These are phyloP conservation scores for Colletotrichum gloeosporioides DNA, from an alignment of 2,329 filamentous ascomycete species.

Conservation along the genomic window DNA sequence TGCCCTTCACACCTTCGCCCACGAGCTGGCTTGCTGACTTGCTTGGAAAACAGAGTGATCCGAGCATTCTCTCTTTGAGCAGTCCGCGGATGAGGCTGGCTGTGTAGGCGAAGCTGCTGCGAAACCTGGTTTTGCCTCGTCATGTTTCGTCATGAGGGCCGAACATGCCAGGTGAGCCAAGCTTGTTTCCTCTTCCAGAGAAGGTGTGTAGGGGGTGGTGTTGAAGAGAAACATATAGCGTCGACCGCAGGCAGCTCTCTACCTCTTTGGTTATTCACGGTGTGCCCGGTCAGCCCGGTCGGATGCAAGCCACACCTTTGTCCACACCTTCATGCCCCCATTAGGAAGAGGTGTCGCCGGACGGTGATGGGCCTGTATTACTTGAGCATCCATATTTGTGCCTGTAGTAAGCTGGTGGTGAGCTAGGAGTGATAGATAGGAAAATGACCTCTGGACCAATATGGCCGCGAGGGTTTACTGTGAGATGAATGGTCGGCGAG, in stretches of 20 bases:
- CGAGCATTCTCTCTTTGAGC: not conserved
- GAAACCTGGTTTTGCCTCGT: not conserved
- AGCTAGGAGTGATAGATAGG: not conserved
- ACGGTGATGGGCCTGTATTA: not conserved
- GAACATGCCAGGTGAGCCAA: not conserved
- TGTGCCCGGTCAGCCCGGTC: slow-evolving; percentile 7
- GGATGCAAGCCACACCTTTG: not conserved
- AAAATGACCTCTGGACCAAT: not conserved
- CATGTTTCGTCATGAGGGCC: not conserved
- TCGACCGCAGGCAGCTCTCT: not conserved
- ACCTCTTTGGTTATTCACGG: not conserved
- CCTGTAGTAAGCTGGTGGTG: not conserved
- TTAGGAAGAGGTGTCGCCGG: not conserved
- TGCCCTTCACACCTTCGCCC: not conserved
- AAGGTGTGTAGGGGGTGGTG: not conserved
- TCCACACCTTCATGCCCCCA: not conserved
- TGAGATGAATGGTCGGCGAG: not conserved
- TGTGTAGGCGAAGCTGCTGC: not conserved
- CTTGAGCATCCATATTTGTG: not conserved
- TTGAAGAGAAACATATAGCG: not conserved
- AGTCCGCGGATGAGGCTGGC: not conserved
- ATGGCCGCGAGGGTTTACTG: not conserved
- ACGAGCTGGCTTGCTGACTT: not conserved
- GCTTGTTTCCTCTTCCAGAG: not conserved
- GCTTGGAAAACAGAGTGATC: not conserved